Conservation (phyloP, 2,329 filamentous ascomycete genomes). For the Macrophomina phaseolina region DNA sequence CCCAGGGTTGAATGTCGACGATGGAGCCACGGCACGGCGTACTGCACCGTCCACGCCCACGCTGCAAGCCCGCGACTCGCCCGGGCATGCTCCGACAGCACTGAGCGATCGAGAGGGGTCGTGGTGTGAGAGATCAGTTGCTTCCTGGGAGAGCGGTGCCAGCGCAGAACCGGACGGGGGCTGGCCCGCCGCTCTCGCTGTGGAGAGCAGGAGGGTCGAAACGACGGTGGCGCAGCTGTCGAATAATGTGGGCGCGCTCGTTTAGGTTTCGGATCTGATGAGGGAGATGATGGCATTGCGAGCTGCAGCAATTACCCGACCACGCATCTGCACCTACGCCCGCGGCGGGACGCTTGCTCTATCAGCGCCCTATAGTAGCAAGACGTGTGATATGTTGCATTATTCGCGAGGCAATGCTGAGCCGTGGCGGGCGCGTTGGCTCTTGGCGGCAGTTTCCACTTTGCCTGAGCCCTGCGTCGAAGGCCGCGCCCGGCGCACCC, state of each 20-base stretch:
- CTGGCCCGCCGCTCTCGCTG: background rate
- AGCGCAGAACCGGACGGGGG: background rate
- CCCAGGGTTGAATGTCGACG: constrained; percentile 7
- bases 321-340: no score
- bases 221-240: constrained; percentile 10
- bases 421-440: background rate
- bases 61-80: background rate
- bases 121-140: background rate
- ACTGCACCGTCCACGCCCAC: background rate
- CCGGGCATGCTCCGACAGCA: constrained; percentile 7
- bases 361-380: no score
- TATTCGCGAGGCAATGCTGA: background rate
- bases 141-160: background rate
- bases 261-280: no score
- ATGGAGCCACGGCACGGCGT: background rate
- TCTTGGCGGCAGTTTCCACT: background rate
- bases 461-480: constrained; percentile 17
- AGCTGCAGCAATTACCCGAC: no score
- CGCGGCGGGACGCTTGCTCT: no score
- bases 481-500: constrained; percentile 16
- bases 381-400: no score
- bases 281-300: no score
- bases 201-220: background rate
- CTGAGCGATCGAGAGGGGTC: background rate
- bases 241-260: background rate